Base-by-base conservation (phyloP, 1,139 yeast genomes). In the Lodderomyces jiufengensis region DNA sequence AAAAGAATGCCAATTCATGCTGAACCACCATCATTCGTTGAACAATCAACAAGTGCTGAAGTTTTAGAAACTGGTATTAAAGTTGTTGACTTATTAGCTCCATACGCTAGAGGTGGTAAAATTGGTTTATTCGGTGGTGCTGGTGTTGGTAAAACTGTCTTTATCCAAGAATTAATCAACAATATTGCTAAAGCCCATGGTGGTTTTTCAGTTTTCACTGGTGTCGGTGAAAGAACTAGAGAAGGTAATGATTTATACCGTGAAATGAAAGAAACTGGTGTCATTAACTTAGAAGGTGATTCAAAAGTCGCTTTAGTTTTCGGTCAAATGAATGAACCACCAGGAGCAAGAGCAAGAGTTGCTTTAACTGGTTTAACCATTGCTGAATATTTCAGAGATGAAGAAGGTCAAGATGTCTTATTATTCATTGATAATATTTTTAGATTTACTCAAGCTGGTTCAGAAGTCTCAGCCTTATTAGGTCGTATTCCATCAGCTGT, bases 51-150 rank as follows among this genome's bases (percentile, higher is more conserved):
- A 57, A 74, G 82, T 54, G 97, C 98, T 52, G 97, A 92, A 78
- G 90, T 92, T 61, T 82, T 92, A 67, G 98, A 90, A 78, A 92
- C 98, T 51, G 98, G 98, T 86, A 92, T 92, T 69, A 92, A 92
- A 83, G 98, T 92, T 71, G 98, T 92, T 76, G 98, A 92, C 70
- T 80, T 92, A 67, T 83, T 92, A 59, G 98, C 98, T 55, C 98
- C 98, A 57, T 92, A 92, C 78, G 98, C 98, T 67, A 90, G 97
- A 85, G 98, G 98, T 85, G 98, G 98, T 86, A 92, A 92, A 84
- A 92, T 92, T 86, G 98, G 98, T 82, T 83, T 92, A 66, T 92
- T 92, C 85, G 98, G 98, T 80, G 98, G 98, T 90, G 98, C 98
- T 73, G 98, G 98, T 90, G 98, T 92, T 87, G 98, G 98, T 78